Evolutionary conservation across 2,329 filamentous ascomycete species (phyloP).

Genomic region (Pyricularia sp.): DNA sequence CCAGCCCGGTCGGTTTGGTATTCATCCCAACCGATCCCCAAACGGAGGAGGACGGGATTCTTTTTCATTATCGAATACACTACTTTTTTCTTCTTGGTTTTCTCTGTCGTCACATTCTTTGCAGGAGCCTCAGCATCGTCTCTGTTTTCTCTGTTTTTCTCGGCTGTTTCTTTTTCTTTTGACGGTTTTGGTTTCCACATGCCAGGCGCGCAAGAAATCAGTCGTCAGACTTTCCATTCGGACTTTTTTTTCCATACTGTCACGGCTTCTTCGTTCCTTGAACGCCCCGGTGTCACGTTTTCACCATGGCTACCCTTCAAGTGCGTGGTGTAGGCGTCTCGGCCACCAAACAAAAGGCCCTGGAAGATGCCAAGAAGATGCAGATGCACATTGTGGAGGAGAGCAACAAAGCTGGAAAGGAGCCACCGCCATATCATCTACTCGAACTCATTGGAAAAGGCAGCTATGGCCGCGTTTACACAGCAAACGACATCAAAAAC

Average conservation of each 20-base stretch:
- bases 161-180: not conserved
- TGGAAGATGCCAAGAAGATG: constrained; percentile 57
- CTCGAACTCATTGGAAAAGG: constrained; percentile 61
- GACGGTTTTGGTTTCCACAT: not conserved
- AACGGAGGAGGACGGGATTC: not conserved
- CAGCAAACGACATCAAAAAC: constrained; percentile 33
- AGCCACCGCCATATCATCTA: constrained; percentile 51
- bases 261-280: not conserved
- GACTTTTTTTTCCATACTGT: not conserved
- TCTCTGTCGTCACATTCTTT: not conserved
- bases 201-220: not conserved
- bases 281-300: not conserved
- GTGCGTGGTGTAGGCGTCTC: constrained; percentile 20
- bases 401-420: constrained; percentile 43
- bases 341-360: constrained; percentile 31
- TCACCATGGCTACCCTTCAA: constrained; percentile 20
- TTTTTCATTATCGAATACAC: not conserved
- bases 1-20: not conserved
- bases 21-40: not conserved
- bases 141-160: not conserved
- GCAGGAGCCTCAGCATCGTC: not conserved
- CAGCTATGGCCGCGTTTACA: constrained; percentile 60
- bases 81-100: not conserved
- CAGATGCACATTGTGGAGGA: constrained; percentile 48
- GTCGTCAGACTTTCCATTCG: not conserved